Base-by-base conservation (phyloP, 306 rosid genomes). In the Quercus alba region DNA sequence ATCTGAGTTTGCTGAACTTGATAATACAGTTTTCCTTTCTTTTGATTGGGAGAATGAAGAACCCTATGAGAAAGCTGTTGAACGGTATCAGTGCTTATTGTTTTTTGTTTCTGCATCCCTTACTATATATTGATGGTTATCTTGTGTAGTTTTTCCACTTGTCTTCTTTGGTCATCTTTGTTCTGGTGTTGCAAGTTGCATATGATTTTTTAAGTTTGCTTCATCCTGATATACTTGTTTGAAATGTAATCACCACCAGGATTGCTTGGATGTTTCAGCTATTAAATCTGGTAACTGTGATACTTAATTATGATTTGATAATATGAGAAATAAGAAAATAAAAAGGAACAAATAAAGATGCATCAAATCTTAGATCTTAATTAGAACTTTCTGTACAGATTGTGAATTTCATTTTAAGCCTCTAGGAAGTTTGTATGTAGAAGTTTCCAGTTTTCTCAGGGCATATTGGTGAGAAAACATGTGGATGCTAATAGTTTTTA, bases 21-120 rank as follows among this genome's bases (percentile, higher is more conserved):
- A 94, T 82, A 75, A 90, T 78, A 85, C 94, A 18, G 89, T 87
- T 86, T 94, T 89, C 82, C 97, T 94, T 80, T 94, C 97, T 74
- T 94, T 94, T 79, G 92, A 94, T 79, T 94, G 99, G 97, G 97
- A 94, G 85, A 91, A 94, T 78, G 97, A 94, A 86, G 95, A 91
- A 75, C 97, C 99, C 33, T 94, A 86, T 84, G 91, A 86, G 82
- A 94, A 91, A 85, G 94, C 99, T 67, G 92, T 94, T 35, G 95
- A 91, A 71, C 88, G 99, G 99, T 94, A 91, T 71, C 63, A 70
- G 57, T 74, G 33, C 84, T 86, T 70, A 63, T 80, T 38, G 54
- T 79, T 66, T 78, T 23, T 73, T 57, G 56, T 49, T 63, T 78
- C 76, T 18, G 20, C 46, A 55, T 49, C 69, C 70, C 57, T 79